Percentiles rank a stretch among this genome's conserved stretches.
phyloP scores from a whole-genome alignment of 768 basidiomycete genomes.

The Pisolithus albus region DNA sequence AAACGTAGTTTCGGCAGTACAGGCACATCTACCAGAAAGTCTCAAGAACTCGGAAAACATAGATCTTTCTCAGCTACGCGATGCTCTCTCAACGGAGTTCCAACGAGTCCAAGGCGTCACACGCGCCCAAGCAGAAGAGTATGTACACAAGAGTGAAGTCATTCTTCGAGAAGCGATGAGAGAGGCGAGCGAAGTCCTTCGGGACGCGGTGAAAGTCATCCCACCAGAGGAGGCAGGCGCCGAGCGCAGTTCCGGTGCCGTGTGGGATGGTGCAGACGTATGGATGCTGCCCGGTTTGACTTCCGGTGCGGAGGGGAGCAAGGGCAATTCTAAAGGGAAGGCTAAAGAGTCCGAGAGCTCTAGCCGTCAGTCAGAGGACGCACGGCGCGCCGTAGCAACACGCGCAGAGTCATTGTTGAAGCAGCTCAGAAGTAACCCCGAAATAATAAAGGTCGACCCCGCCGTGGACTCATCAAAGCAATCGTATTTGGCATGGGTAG shows the following conservation, averaged over 20 bases:
- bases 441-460: slow-evolving; percentile 72
- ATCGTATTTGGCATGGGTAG: slow-evolving; percentile 57
- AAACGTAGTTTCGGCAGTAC: slow-evolving; percentile 61
- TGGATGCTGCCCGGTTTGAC: slow-evolving; percentile 59
- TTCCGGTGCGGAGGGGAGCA: slow-evolving; percentile 14
- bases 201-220: slow-evolving; percentile 87
- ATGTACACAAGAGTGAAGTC: slow-evolving; percentile 67
- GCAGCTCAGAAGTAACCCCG: slow-evolving; percentile 67
- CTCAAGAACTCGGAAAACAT: slow-evolving; percentile 56
- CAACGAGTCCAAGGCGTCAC: slow-evolving; percentile 71
- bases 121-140: slow-evolving; percentile 76
- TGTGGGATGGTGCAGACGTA: slow-evolving; percentile 85
- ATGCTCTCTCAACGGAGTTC: slow-evolving; percentile 57
- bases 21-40: slow-evolving; percentile 60
- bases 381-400: slow-evolving; percentile 54
- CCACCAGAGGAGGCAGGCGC: slow-evolving; percentile 58
- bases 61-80: slow-evolving; percentile 63
- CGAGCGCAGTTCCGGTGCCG: slow-evolving; percentile 32
- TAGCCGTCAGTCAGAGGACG: slow-evolving; percentile 29
- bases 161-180: slow-evolving; percentile 63
- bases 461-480: slow-evolving; percentile 52
- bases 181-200: slow-evolving; percentile 75
- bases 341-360: slow-evolving; percentile 29
- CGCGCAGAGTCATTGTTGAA: slow-evolving; percentile 73
- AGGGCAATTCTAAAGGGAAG: slow-evolving; percentile 27